Base-by-base conservation (phyloP, 2,329 filamentous ascomycete genomes). In the Phialemoniopsis sp. region DNA sequence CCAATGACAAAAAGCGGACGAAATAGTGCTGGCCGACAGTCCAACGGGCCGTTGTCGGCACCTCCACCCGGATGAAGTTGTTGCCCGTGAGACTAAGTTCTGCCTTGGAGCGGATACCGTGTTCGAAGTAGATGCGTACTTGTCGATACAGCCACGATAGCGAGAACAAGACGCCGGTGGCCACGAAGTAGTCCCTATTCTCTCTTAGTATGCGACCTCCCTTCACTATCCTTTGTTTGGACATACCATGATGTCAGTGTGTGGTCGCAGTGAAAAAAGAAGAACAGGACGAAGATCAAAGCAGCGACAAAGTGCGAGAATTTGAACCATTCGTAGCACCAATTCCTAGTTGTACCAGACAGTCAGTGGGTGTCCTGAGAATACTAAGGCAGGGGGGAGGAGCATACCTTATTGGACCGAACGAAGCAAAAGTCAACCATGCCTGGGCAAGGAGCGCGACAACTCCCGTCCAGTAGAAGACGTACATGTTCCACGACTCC, bases 171-270 rank as follows among this genome's bases (percentile, higher is more conserved):
- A 68, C 64, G 8, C 60, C 76, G 0, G 71, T 67, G 3, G 71
- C 77, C 44, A 82, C 72, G 51, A 82, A 80, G 51, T 81, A 82
- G 57, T 81, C 71, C 73, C 72, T 70, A n/a, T n/a, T n/a, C n/a
- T n/a, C n/a, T n/a, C n/a, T n/a, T n/a, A n/a, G n/a, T n/a, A n/a
- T n/a, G n/a, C n/a, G 12, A 38, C 19, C 13, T 8, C 13, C n/a
- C 35, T 38, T 46, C 18, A 10, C 34, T 29, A 16, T 10, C 21
- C 13, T 13, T 17, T 33, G 7, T 34, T 32, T 28, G 19, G 19
- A 19, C 18, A 29, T 50, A 70, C 71, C 72, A 79, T 3, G 75
- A 77, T 2, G 70, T 67, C 12, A 81, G 59, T 0, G 60, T 65
- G 53, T 68, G 72, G 51, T 75, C 68, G 51, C 77, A 80, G 55